Percentiles rank a stretch among this genome's conserved stretches.
phyloP scores from a whole-genome alignment of 2,329 filamentous ascomycete species.

The Parasarocladium wereldwijsianum region DNA sequence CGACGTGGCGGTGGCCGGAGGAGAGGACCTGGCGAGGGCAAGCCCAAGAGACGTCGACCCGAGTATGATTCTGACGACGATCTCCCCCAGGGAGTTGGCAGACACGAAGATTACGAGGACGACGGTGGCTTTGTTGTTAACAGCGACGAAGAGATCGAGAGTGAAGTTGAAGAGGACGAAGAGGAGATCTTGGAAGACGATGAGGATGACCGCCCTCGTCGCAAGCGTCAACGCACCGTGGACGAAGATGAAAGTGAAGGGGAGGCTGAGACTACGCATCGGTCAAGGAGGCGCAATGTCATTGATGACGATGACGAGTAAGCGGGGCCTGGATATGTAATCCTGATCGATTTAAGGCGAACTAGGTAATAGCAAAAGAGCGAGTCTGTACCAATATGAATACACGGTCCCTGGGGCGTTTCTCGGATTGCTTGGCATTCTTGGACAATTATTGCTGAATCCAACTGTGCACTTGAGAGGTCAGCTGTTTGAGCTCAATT shows the following conservation, averaged over 20 bases:
- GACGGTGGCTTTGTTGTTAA: constrained; percentile 66
- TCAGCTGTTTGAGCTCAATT: too few relatives aligned
- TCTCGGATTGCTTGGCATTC: too few relatives aligned
- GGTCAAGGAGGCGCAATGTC: constrained; percentile 37
- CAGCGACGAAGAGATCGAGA: constrained; percentile 54
- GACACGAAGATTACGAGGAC: constrained; percentile 63
- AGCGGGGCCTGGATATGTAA: constrained; percentile 9
- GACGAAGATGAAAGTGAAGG: constrained; percentile 37
- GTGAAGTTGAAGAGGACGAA: constrained; percentile 49
- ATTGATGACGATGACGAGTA: constrained; percentile 48
- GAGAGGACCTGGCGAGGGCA: constrained; percentile 33
- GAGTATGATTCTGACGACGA: constrained; percentile 72
- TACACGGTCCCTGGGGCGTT: too few relatives aligned
- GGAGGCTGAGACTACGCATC: constrained; percentile 22
- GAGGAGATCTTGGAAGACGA: constrained; percentile 41
- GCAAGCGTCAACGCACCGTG: constrained; percentile 36
- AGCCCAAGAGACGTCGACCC: constrained; percentile 36
- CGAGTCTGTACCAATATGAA: too few relatives aligned
- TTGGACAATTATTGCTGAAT: too few relatives aligned
- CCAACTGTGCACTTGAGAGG: too few relatives aligned
- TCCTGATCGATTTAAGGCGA: too few relatives aligned
- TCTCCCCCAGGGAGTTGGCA: constrained; percentile 41
- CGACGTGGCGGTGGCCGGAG: constrained; percentile 36
- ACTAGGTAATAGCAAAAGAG: too few relatives aligned
- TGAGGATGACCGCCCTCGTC: constrained; percentile 27